phyloP scores from a whole-genome alignment of 768 basidiomycete genomes.

The Astraeus odoratus region DNA sequence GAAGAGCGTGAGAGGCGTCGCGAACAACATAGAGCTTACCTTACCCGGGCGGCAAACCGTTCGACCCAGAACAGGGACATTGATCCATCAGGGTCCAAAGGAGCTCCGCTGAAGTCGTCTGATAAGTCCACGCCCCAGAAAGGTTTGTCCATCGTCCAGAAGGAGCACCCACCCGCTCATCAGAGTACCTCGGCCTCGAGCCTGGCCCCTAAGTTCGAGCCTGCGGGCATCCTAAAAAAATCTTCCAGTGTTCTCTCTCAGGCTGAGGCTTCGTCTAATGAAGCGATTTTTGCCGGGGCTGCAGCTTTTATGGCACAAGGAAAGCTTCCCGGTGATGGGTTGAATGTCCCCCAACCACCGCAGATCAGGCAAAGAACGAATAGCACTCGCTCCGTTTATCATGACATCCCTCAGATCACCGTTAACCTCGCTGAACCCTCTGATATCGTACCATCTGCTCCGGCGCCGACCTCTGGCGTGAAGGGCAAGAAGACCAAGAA shows the following conservation, averaged over 20 bases:
- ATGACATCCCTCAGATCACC: conserved; percentile 22
- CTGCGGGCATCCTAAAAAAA: conserved; percentile 16
- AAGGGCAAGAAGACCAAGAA: conserved; percentile 24
- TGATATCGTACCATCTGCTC: conserved; percentile 5
- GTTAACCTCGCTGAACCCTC: conserved; percentile 17
- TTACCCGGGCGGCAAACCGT: conserved; percentile 13
- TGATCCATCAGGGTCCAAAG: conserved; percentile 10
- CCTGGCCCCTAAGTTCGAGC: conserved; percentile 14
- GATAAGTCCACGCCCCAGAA: conserved; percentile 13
- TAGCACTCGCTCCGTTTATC: conserved; percentile 20
- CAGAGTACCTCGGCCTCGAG: conserved; percentile 3
- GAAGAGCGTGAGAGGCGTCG: conserved; percentile 23
- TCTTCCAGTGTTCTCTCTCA: conserved; percentile 23
- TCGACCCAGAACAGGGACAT: conserved; percentile 14
- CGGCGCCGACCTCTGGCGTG: conserved; percentile 1
- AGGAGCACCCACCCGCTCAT: conserved; percentile 19
- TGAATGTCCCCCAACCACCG: conserved; percentile 12
- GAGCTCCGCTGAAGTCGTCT: conserved; percentile 7
- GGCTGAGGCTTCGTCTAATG: conserved; percentile 18
- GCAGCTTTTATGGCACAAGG: conserved; percentile 11
- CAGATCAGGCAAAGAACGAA: conserved; percentile 21
- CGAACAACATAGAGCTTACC: conserved; percentile 12
- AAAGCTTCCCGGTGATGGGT: conserved; percentile 4
- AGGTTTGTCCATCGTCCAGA: conserved; percentile 15
- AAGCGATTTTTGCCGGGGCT: conserved; percentile 19